These are phyloP conservation scores for Panellus pusillus DNA, from an alignment of 768 basidiomycete genomes.

Conservation along the genomic window DNA sequence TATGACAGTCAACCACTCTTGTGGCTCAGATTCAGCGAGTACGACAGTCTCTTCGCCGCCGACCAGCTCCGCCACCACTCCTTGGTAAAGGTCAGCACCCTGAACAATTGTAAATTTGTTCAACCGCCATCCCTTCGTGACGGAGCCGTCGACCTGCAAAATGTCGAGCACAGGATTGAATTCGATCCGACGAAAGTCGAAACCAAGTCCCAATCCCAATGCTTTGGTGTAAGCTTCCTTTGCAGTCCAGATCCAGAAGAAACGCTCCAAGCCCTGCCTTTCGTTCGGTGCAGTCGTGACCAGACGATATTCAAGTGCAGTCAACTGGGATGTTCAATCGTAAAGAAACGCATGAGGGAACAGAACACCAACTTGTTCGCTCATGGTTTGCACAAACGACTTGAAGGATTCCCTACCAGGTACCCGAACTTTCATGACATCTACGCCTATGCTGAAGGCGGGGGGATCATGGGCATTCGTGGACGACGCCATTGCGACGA, in stretches of 20 bases:
- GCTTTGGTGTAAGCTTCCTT: constrained; percentile 94
- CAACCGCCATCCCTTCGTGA: constrained; percentile 67
- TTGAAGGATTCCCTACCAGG: constrained; percentile 57
- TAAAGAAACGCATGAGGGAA: not conserved
- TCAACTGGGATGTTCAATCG: constrained; percentile 36
- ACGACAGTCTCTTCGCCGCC: constrained; percentile 42
- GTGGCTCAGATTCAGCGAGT: constrained; percentile 30
- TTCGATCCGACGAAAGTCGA: constrained; percentile 77
- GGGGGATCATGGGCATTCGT: constrained; percentile 42
- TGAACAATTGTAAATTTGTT: constrained; percentile 55
- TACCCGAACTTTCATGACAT: constrained; percentile 76
- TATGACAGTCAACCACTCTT: constrained; percentile 43
- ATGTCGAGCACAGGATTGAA: constrained; percentile 55
- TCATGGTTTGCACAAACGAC: constrained; percentile 63
- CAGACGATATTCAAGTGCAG: constrained; percentile 40
- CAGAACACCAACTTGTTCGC: constrained; percentile 55
- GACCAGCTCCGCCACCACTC: constrained; percentile 62
- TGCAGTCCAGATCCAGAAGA: constrained; percentile 87
- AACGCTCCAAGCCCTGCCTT: constrained; percentile 54
- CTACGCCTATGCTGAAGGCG: constrained; percentile 69
- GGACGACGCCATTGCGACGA: constrained; percentile 69
- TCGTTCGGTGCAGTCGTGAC: constrained; percentile 42
- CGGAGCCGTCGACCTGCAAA: constrained; percentile 59
- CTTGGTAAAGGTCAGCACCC: constrained; percentile 57
- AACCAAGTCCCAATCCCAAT: constrained; percentile 78